Evolutionary conservation across 1,284 basidiomycete species (phyloP), one percentile per base, ranked within the genome.

Genomic region (Puccinia horiana): DNA sequence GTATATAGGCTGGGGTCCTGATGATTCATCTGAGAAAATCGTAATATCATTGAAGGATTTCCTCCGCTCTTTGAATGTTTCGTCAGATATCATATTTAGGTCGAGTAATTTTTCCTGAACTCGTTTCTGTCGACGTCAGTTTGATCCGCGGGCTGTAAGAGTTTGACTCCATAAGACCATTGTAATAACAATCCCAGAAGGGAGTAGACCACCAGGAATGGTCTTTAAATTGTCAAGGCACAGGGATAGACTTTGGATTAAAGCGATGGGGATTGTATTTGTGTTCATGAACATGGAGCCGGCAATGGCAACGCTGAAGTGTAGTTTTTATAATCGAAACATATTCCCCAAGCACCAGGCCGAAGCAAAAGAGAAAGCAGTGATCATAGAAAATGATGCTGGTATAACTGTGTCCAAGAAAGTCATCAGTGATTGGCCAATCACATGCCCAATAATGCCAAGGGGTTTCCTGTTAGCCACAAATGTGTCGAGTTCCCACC

Each of bases 131-230:
- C 69, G 23, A 26, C 63, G 12, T 83, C 82, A 40, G 84, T 83
- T 47, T 87, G 87, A 16, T 87, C 87, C 23, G 86, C 86, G 20
- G 83, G 83, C 69, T 85, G 85, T 23, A 88, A 84, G 23, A 88
- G 85, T 42, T 86, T 84, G 5, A 88, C 87, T 2, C 87, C 88
- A 63, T 88, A 83, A 44, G 86, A 87, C 88, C 88, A 88, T 35
- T 88, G 86, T 29, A 88, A 84, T 65, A 88, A 86, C 84, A 88
- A 88, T 75, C 88, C 88, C 54, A 88, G 84, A 8, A 88, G 88
- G 35, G 87, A 87, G 83, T 87, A 88, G 29, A 88, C 84, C 58
- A 88, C 87, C 16, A 88, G 84, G 58, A 1, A 84, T 84, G 84
- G 84, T 85, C 16, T 76, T 58, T 35, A 86, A 81, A n/a, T 72